phyloP scores from a whole-genome alignment of 305 asterid species.

The Stenogyne calaminthoides region DNA sequence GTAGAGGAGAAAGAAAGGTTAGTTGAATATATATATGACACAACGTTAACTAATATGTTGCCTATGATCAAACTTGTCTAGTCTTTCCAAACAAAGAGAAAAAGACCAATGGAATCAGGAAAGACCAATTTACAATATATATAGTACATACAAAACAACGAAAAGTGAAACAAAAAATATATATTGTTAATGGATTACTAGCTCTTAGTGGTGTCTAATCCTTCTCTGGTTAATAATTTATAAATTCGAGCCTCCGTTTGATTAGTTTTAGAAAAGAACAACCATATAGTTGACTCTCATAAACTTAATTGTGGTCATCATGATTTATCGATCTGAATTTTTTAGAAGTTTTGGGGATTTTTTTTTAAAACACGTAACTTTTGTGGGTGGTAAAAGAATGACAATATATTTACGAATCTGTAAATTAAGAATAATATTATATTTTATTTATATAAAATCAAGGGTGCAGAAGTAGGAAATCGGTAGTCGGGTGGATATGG shows the following conservation, averaged over 20 bases:
- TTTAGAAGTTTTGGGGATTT: too few relatives aligned
- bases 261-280: neutral
- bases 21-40: neutral
- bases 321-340: neutral
- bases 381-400: too few relatives aligned
- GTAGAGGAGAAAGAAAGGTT: slow-evolving; percentile 1
- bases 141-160: neutral
- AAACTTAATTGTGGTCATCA: neutral
- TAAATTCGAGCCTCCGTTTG: neutral
- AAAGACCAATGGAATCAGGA: slow-evolving; percentile 9
- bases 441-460: too few relatives aligned
- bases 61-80: slow-evolving; percentile 7
- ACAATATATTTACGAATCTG: too few relatives aligned
- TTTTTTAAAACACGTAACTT: too few relatives aligned
- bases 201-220: neutral
- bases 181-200: neutral
- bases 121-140: neutral
- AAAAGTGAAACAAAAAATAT: neutral
- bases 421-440: too few relatives aligned
- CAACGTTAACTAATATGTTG: neutral
- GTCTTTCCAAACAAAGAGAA: slow-evolving; percentile 12
- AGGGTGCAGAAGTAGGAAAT: too few relatives aligned
- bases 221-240: neutral
- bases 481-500: too few relatives aligned
- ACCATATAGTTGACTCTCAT: neutral